Evolutionary conservation across 345 rosid species (phyloP).

Genomic region (Lenwebbia sp.): DNA sequence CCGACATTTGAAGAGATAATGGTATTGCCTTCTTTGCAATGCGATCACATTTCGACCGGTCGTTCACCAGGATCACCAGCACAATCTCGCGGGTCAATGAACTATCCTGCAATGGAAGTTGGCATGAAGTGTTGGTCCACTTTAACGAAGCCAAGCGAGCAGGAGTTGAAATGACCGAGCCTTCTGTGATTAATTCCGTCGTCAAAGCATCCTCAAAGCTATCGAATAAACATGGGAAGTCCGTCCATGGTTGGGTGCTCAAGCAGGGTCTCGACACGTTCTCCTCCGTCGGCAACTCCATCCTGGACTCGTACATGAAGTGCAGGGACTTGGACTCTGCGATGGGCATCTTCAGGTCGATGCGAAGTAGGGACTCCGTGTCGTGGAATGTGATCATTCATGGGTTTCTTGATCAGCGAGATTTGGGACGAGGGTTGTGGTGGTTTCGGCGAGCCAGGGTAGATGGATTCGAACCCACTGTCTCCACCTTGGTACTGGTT

Average conservation of each 20-base stretch:
- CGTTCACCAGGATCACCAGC: background rate
- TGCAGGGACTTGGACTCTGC: slow-evolving; percentile 33
- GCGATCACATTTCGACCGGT: background rate
- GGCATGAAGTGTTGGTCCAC: slow-evolving; percentile 35
- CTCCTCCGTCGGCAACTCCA: slow-evolving; percentile 43
- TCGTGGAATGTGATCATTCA: slow-evolving; percentile 61
- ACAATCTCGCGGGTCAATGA: slow-evolving; percentile 22
- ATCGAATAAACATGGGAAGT: slow-evolving; percentile 27
- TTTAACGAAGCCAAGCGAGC: slow-evolving; percentile 27
- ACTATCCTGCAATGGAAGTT: slow-evolving; percentile 32
- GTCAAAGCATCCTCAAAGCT: slow-evolving; percentile 47
- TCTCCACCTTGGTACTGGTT: slow-evolving; percentile 48
- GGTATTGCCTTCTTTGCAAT: background rate
- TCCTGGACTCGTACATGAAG: slow-evolving; percentile 54
- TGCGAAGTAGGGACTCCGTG: slow-evolving; percentile 40
- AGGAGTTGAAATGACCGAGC: slow-evolving; percentile 25
- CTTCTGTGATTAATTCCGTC: slow-evolving; percentile 33
- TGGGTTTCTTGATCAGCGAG: slow-evolving; percentile 36
- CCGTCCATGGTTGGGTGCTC: slow-evolving; percentile 34
- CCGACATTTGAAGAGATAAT: background rate
- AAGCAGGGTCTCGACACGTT: slow-evolving; percentile 45
- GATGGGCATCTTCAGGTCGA: slow-evolving; percentile 19
- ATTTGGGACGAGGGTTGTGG: slow-evolving; percentile 24
- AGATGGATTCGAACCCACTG: slow-evolving; percentile 45
- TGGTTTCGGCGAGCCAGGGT: slow-evolving; percentile 43